These are phyloP conservation scores for Eucalyptus melliodora DNA, from an alignment of 345 rosid genomes.

Conservation along the genomic window DNA sequence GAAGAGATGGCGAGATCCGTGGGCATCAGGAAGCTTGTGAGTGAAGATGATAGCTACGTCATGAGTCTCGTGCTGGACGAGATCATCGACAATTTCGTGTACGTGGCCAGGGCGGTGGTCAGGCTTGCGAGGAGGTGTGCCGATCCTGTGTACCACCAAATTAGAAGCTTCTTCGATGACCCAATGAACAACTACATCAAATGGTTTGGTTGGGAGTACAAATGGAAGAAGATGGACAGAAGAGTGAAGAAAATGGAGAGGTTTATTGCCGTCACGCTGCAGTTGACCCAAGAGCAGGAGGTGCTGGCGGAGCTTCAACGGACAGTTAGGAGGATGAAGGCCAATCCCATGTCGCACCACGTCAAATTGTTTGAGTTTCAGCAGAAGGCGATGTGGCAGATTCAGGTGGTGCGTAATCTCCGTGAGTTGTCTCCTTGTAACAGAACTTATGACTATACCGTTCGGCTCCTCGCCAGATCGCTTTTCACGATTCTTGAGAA, in stretches of 20 bases:
- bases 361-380: slow-evolving; percentile 27
- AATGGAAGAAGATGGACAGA: slow-evolving; percentile 57
- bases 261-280: slow-evolving; percentile 23
- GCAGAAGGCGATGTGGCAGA: slow-evolving; percentile 35
- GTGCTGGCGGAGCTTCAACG: slow-evolving; percentile 45
- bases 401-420: slow-evolving; percentile 29
- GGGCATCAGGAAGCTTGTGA: slow-evolving; percentile 35
- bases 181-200: slow-evolving; percentile 17
- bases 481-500: slow-evolving; percentile 42
- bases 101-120: slow-evolving; percentile 33
- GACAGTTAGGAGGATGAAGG: slow-evolving; percentile 39
- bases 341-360: slow-evolving; percentile 8
- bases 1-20: slow-evolving; percentile 24
- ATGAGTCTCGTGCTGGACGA: slow-evolving; percentile 43
- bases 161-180: slow-evolving; percentile 24
- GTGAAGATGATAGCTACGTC: slow-evolving; percentile 25
- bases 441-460: slow-evolving; percentile 39
- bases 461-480: slow-evolving; percentile 40
- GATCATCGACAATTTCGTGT: slow-evolving; percentile 25
- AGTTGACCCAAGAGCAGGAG: slow-evolving; percentile 41
- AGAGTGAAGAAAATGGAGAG: slow-evolving; percentile 60
- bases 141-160: slow-evolving; percentile 26
- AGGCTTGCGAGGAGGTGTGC: slow-evolving; percentile 38
- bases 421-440: slow-evolving; percentile 41
- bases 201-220: slow-evolving; percentile 53